These are phyloP conservation scores for Zelonia costaricensis DNA, from an alignment of 208 protist genomes.

Conservation along the genomic window DNA sequence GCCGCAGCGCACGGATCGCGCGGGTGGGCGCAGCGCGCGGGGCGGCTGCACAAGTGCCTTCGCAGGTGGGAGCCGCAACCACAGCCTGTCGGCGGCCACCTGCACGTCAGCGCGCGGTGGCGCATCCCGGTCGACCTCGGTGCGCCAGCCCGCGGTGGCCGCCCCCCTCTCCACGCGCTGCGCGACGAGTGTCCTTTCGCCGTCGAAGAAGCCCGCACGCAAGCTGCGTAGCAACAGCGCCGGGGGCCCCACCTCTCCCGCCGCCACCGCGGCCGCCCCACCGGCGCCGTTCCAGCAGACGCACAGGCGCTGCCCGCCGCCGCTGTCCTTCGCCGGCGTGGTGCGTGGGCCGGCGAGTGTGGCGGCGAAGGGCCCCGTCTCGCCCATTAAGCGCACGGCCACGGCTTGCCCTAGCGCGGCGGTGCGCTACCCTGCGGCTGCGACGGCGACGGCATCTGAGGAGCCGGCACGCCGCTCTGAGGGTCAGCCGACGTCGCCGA, in stretches of 20 bases:
- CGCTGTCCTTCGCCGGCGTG: slow-evolving; percentile 9
- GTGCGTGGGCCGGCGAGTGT: neutral
- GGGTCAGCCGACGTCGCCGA: neutral
- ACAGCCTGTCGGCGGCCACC: neutral
- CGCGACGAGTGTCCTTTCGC: neutral
- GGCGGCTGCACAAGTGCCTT: slow-evolving; percentile 3
- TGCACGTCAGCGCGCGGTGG: neutral
- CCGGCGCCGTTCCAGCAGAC: slow-evolving; percentile 24
- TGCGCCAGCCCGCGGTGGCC: neutral
- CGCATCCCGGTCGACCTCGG: neutral
- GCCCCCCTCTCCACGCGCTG: slow-evolving; percentile 5
- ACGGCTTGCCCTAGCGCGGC: slow-evolving; percentile 26
- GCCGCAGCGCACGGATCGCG: slow-evolving; percentile 3
- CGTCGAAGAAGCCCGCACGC: slow-evolving; percentile 9
- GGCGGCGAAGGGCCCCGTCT: slow-evolving; percentile 16
- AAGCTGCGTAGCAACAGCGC: neutral
- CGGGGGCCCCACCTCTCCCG: neutral
- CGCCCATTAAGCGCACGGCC: slow-evolving; percentile 30
- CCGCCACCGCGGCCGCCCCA: neutral
- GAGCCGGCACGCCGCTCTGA: slow-evolving; percentile 4
- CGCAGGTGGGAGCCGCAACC: neutral
- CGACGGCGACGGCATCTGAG: slow-evolving; percentile 4
- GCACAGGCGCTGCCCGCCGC: slow-evolving; percentile 19
- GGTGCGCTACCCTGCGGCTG: slow-evolving; percentile 9
- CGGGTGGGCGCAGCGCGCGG: neutral